Evolutionary conservation across 805 yeast species (phyloP).

Genomic region (Candida boidinii): DNA sequence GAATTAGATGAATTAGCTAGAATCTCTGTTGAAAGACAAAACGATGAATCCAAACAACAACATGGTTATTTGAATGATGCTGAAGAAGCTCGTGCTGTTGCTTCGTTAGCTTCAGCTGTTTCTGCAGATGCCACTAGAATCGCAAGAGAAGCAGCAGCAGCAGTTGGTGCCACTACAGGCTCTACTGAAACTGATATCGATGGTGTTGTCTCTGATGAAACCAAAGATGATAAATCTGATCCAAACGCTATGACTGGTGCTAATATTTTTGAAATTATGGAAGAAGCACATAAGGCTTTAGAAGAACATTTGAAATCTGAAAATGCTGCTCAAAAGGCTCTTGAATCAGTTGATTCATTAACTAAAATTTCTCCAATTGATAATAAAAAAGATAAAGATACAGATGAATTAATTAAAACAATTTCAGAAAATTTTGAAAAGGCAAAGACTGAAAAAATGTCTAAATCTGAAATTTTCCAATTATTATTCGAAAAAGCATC

Average conservation of each 20-base stretch:
- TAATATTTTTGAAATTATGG: conserved; percentile 1
- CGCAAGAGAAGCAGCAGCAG: neutral
- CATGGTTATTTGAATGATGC: neutral
- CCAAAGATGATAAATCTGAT: too few species aligned
- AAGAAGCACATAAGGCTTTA: conserved; percentile 1
- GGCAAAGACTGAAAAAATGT: conserved; percentile 16
- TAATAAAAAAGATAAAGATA: conserved; percentile 14
- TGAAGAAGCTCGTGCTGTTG: neutral
- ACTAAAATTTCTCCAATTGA: conserved; percentile 23
- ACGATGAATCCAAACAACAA: conserved; percentile 3
- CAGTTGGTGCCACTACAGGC: too few species aligned
- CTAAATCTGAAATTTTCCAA: conserved; percentile 20
- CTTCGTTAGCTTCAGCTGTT: neutral
- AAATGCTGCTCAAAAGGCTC: neutral
- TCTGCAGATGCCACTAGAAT: neutral
- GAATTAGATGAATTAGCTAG: conserved; percentile 13
- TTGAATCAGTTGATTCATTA: too few species aligned
- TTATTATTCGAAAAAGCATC: conserved; percentile 21
- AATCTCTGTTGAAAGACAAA: conserved; percentile 18
- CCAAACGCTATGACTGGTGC: too few species aligned
- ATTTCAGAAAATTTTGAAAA: conserved; percentile 17
- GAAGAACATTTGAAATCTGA: neutral
- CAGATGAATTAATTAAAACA: conserved; percentile 12
- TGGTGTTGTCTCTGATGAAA: too few species aligned
- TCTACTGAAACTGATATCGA: too few species aligned